Conservation (phyloP, 176 grass and related monocot genomes). For the Aegilops sharonensis region DNA sequence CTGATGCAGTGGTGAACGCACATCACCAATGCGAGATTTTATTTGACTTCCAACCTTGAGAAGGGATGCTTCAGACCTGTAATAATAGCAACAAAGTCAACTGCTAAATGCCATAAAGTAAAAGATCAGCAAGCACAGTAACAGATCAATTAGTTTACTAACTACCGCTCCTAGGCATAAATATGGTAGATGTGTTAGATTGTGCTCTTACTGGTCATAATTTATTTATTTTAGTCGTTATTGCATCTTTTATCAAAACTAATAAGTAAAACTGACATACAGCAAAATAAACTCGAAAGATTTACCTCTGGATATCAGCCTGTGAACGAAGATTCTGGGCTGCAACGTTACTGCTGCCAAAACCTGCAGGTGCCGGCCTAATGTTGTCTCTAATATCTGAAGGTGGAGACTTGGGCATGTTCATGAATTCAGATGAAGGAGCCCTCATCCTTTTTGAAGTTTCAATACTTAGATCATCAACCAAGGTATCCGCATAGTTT, state of each 20-base stretch:
- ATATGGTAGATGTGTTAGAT: neutral
- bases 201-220: neutral
- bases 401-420: constrained; percentile 27
- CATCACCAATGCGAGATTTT: constrained; percentile 30
- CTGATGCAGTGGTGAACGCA: constrained; percentile 34
- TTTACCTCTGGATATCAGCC: constrained; percentile 52
- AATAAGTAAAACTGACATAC: constrained; percentile 30
- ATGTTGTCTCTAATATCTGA: constrained; percentile 30
- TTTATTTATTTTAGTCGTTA: neutral
- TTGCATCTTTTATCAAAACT: neutral
- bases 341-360: constrained; percentile 29
- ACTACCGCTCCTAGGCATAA: neutral
- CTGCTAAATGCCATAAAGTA: neutral
- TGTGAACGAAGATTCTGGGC: constrained; percentile 39
- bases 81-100: constrained; percentile 15
- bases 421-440: constrained; percentile 45
- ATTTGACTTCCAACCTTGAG: constrained; percentile 38
- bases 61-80: constrained; percentile 48
- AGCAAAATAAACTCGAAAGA: constrained; percentile 29
- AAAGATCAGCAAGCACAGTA: constrained; percentile 14
- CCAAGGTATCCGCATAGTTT: constrained; percentile 37
- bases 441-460: constrained; percentile 54
- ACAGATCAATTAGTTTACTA: neutral
- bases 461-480: constrained; percentile 55
- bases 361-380: constrained; percentile 25